These are phyloP conservation scores for Pseudopediastrum boryanum DNA, from an alignment of 139 green algal species.

Conservation along the genomic window DNA sequence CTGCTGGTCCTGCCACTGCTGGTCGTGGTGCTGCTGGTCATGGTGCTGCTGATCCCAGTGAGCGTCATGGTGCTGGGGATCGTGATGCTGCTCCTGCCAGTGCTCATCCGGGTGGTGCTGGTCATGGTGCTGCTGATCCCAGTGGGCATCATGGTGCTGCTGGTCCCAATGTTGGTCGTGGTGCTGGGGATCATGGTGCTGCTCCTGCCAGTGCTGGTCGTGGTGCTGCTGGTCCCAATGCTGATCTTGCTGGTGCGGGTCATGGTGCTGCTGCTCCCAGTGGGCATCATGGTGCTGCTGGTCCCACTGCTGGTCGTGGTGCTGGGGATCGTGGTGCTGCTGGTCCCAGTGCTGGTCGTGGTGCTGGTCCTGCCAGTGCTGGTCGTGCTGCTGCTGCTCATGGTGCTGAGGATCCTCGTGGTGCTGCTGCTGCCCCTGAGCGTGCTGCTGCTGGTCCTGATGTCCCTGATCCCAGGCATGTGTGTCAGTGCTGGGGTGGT, in stretches of 20 bases:
- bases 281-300: not conserved
- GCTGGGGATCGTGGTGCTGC: not conserved
- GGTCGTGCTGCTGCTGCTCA: not conserved
- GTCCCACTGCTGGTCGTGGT: not conserved
- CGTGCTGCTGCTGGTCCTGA: not conserved
- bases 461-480: not conserved
- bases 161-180: not conserved
- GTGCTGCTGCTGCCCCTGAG: conserved; percentile 1
- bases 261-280: not conserved
- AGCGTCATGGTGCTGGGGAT: not conserved
- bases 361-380: not conserved
- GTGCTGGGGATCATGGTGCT: not conserved
- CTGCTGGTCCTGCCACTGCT: not conserved
- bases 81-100: not conserved
- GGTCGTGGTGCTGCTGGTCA: not conserved
- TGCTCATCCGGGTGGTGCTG: not conserved
- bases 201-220: not conserved
- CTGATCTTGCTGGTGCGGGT: not conserved
- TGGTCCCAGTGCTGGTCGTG: not conserved
- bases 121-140: not conserved
- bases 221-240: not conserved
- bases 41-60: not conserved
- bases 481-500: not conserved
- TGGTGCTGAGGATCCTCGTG: not conserved
- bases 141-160: not conserved